phyloP scores from a whole-genome alignment of 495 filamentous ascomycete genomes.

The Aspergillus cristatus region DNA sequence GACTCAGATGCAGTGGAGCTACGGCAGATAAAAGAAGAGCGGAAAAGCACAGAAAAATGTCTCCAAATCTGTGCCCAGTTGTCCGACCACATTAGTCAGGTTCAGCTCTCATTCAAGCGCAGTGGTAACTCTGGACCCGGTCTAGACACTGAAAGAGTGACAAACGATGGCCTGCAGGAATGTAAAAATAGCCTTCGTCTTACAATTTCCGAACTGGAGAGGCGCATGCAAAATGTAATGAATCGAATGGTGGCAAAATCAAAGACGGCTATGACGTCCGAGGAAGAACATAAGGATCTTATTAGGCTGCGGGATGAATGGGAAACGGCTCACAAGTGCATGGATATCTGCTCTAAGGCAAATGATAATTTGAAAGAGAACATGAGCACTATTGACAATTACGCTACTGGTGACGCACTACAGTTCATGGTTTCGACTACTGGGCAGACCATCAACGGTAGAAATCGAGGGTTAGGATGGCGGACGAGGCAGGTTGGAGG shows the following conservation, averaged over 20 bases:
- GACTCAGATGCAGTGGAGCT: constrained; percentile 20
- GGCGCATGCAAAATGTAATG: constrained; percentile 23
- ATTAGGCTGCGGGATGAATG: constrained; percentile 27
- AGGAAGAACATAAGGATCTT: constrained; percentile 25
- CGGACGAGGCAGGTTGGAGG: constrained; percentile 34
- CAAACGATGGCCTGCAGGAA: constrained; percentile 27
- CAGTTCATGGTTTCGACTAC: constrained; percentile 37
- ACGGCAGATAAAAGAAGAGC: constrained; percentile 27
- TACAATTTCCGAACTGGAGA: constrained; percentile 24
- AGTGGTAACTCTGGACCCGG: constrained; percentile 5
- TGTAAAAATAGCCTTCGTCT: constrained; percentile 25
- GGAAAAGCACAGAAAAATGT: constrained; percentile 31
- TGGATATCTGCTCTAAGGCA: constrained; percentile 29
- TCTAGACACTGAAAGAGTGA: constrained; percentile 25
- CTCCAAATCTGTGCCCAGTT: constrained; percentile 32
- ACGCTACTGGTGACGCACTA: constrained; percentile 27
- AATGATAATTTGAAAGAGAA: constrained; percentile 23
- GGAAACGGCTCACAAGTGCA: constrained; percentile 27
- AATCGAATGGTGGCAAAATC: constrained; percentile 25
- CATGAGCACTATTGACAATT: constrained; percentile 27
- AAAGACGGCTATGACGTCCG: constrained; percentile 15
- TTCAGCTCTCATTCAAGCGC: constrained; percentile 11
- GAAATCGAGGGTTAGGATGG: constrained; percentile 29
- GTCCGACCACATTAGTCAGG: constrained; percentile 26
- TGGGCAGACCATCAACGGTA: constrained; percentile 25